phyloP scores from a whole-genome alignment of 2,329 filamentous ascomycete species.

The Apiospora marii region DNA sequence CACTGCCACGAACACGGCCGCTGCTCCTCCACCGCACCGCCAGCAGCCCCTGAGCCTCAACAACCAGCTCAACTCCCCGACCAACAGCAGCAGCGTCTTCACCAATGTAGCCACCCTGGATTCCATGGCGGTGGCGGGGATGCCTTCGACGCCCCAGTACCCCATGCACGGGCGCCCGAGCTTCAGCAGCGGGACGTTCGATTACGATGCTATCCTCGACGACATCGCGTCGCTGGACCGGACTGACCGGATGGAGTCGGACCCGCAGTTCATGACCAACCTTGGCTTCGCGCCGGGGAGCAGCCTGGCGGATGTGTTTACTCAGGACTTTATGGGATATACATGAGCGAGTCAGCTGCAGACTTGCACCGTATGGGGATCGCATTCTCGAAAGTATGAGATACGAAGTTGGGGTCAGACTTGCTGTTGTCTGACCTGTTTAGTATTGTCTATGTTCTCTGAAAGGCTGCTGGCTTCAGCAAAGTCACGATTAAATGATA shows the following conservation, averaged over 20 bases:
- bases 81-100: background rate
- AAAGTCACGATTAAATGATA: background rate
- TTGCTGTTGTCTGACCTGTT: background rate
- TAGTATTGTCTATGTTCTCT: background rate
- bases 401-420: background rate
- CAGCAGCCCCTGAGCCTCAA: background rate
- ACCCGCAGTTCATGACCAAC: conserved; percentile 72
- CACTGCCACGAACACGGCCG: background rate
- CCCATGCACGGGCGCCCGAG: conserved; percentile 30
- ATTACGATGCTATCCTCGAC: conserved; percentile 61
- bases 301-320: conserved; percentile 57
- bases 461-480: background rate
- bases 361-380: background rate
- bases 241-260: conserved; percentile 58
- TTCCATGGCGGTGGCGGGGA: background rate
- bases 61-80: conserved; percentile 5
- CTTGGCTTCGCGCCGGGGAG: conserved; percentile 70
- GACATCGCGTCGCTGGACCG: conserved; percentile 60
- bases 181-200: conserved; percentile 43
- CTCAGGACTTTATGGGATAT: conserved; percentile 36
- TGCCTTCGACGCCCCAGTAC: conserved; percentile 26
- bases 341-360: conserved; percentile 19
- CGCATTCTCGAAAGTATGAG: too few relatives aligned
- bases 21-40: background rate
- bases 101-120: background rate